Conservation (phyloP, 2,329 filamentous ascomycete species). For the Diaporthe vexans region DNA sequence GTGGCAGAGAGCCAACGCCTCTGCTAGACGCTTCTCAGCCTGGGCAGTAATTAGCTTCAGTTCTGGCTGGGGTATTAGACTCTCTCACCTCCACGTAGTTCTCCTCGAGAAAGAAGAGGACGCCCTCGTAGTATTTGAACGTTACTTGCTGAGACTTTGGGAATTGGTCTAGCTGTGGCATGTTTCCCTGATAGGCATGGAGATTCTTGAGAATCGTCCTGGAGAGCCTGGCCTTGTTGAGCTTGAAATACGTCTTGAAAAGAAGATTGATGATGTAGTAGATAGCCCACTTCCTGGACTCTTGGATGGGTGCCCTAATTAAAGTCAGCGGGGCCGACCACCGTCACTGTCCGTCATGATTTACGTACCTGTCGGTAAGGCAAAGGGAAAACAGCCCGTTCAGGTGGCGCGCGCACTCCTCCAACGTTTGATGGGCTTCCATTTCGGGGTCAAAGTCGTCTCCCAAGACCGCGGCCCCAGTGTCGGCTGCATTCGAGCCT, state of each 20-base stretch:
- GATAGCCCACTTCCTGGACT: conserved; percentile 97
- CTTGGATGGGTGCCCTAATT: conserved; percentile 80
- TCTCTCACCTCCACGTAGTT: conserved; percentile 81
- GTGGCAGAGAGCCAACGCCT: conserved; percentile 87
- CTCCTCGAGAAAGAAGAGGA: conserved; percentile 94
- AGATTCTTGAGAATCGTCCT: conserved; percentile 91
- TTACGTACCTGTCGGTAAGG: conserved; percentile 83
- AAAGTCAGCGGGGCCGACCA: conserved; percentile 4
- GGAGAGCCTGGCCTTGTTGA: conserved; percentile 90
- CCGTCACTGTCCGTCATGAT: not conserved
- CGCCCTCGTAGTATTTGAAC: conserved; percentile 95
- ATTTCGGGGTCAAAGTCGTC: conserved; percentile 86
- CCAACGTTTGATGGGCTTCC: conserved; percentile 86
- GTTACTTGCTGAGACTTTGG: conserved; percentile 93
- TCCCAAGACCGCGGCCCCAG: conserved; percentile 67
- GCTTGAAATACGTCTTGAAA: conserved; percentile 98
- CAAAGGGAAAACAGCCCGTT: conserved; percentile 95
- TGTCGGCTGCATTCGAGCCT: conserved; percentile 55
- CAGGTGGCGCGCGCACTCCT: conserved; percentile 90
- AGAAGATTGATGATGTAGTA: conserved; percentile 95
- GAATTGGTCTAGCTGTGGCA: conserved; percentile 84
- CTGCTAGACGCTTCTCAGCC: conserved; percentile 84
- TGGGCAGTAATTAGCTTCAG: conserved; percentile 50
- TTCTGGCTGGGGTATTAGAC: not conserved
- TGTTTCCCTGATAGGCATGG: conserved; percentile 81